Percentiles rank a stretch among this genome's conserved stretches.
Evolutionary conservation across 148 eudicot genomes (phyloP).

Genomic region (Beta vulgaris): DNA sequence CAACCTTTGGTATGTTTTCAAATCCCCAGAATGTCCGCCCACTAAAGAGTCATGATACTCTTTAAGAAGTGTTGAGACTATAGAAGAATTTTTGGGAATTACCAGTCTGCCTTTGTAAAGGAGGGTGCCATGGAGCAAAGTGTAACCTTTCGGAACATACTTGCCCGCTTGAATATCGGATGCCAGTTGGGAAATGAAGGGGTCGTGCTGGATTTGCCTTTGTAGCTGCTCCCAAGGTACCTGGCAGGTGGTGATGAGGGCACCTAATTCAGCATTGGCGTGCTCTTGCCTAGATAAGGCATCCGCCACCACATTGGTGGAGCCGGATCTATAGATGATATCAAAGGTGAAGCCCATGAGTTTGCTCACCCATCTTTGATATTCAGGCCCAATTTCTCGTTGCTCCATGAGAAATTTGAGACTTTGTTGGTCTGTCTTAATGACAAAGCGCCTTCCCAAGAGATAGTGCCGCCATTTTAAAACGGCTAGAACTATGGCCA

Average conservation of each 20-base stretch:
- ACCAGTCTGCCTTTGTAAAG: neutral
- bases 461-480: slow-evolving; percentile 2
- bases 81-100: neutral
- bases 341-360: neutral
- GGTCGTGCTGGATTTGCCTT: neutral
- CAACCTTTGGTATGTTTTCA: neutral
- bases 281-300: neutral
- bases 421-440: neutral
- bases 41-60: neutral
- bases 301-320: neutral
- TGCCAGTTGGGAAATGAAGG: neutral
- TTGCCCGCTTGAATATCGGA: neutral
- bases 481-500: neutral
- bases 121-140: neutral
- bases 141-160: neutral
- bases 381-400: neutral
- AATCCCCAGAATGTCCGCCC: neutral
- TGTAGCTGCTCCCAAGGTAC: no score
- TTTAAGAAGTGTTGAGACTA: no score
- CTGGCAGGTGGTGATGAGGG: no score
- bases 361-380: neutral
- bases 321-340: no score
- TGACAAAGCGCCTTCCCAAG: neutral
- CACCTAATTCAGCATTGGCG: neutral
- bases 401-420: neutral